These are phyloP conservation scores for Clarireedia paspali DNA, from an alignment of 2,329 filamentous ascomycete genomes.

Conservation along the genomic window DNA sequence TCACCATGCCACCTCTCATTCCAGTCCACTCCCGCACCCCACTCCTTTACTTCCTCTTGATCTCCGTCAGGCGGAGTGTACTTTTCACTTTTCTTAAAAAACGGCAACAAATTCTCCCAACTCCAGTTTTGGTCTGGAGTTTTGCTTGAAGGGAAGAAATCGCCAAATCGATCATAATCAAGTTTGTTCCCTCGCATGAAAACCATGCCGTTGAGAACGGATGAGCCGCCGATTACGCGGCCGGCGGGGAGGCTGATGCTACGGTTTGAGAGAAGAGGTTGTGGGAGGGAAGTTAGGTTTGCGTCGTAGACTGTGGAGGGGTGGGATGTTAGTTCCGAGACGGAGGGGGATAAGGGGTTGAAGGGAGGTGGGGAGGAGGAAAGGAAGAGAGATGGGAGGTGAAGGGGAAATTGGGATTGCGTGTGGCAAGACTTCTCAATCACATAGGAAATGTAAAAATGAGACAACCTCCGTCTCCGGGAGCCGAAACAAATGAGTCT, in stretches of 20 bases:
- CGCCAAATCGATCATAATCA: conserved; percentile 34
- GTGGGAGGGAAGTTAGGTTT: conserved; percentile 32
- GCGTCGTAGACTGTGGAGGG: conserved; percentile 32
- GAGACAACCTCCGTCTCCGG: too few species aligned
- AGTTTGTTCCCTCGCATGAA: conserved; percentile 16
- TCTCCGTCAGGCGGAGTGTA: not conserved
- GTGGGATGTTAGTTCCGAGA: conserved; percentile 2
- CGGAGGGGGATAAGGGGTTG: too few species aligned
- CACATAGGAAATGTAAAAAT: too few species aligned
- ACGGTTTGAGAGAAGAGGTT: conserved; percentile 26
- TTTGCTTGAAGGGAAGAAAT: conserved; percentile 28
- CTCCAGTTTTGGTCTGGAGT: conserved; percentile 27
- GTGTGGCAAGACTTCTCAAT: too few species aligned
- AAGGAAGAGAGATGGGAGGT: conserved; percentile 11
- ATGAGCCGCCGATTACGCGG: conserved; percentile 32
- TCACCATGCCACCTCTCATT: conserved; percentile 19
- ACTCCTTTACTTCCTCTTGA: not conserved
- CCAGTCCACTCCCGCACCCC: conserved; percentile 10
- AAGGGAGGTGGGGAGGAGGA: too few species aligned
- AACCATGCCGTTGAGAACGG: conserved; percentile 28
- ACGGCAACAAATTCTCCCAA: conserved; percentile 22
- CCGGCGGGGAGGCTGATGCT: conserved; percentile 21
- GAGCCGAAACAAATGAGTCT: too few species aligned
- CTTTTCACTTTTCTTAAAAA: conserved; percentile 26
- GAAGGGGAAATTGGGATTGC: conserved; percentile 25